Evolutionary conservation across 805 yeast genomes (phyloP).

Genomic region (Grigorovia humatica): DNA sequence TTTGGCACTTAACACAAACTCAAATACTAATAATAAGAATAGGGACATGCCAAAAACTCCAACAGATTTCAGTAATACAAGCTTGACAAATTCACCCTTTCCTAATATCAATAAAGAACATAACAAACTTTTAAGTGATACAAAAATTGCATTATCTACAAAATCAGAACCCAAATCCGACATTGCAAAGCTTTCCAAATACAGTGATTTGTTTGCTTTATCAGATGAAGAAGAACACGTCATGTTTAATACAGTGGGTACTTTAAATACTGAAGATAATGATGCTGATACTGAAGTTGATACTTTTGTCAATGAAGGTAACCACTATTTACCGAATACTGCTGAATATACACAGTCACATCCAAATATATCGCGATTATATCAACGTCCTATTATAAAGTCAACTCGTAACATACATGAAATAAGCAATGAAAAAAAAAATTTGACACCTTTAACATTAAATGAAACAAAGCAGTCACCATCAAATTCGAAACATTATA

Average conservation of each 20-base stretch:
- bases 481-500: background rate
- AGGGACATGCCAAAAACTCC: background rate
- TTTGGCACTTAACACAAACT: background rate
- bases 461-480: background rate
- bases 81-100: background rate
- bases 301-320: background rate
- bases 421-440: slow-evolving; percentile 1
- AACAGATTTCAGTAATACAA: background rate
- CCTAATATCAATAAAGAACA: background rate
- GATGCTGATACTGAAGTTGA: background rate
- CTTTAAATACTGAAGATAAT: background rate
- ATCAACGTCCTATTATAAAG: background rate
- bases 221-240: slow-evolving; percentile 17
- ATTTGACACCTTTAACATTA: background rate
- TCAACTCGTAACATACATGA: slow-evolving; percentile 1
- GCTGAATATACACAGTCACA: background rate
- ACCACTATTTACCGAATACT: background rate
- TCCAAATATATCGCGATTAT: background rate
- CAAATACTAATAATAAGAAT: background rate
- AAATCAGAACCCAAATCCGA: background rate
- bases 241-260: background rate
- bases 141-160: background rate
- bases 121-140: background rate
- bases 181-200: slow-evolving; percentile 1
- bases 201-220: slow-evolving; percentile 16